Evolutionary conservation across 106 monocot genomes (phyloP).

Genomic region (Cymbidium sinense): DNA sequence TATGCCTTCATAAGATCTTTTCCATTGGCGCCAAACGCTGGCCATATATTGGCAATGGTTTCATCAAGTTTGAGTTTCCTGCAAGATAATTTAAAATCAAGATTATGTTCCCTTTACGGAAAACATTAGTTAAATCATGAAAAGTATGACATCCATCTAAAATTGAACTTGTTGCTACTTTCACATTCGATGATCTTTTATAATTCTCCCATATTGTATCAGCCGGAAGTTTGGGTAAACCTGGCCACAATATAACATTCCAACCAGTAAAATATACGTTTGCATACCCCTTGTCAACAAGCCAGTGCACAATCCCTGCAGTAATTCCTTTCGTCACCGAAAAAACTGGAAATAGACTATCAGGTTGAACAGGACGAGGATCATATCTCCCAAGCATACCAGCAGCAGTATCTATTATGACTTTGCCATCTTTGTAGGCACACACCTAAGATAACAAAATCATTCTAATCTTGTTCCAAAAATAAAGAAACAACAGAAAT

Average conservation of each 20-base stretch:
- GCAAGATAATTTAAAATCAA: constrained; percentile 10
- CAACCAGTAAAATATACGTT: neutral
- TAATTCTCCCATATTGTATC: neutral
- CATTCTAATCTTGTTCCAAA: neutral
- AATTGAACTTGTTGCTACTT: neutral
- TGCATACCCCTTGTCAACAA: constrained; percentile 73
- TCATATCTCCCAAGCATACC: constrained; percentile 96
- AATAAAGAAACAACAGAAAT: too few species aligned
- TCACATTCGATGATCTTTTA: neutral
- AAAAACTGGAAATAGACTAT: constrained; percentile 88
- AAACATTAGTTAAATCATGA: neutral
- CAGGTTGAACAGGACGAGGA: constrained; percentile 89
- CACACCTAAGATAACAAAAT: constrained; percentile 53
- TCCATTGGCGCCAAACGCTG: constrained; percentile 59
- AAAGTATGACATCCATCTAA: neutral
- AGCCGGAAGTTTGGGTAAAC: too few species aligned
- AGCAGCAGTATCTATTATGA: constrained; percentile 92
- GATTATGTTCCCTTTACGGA: neutral
- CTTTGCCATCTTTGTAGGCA: constrained; percentile 92
- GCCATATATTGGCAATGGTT: constrained; percentile 82
- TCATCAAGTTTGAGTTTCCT: constrained; percentile 89
- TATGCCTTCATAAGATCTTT: constrained; percentile 83
- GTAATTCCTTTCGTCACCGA: constrained; percentile 92
- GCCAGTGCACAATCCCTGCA: constrained; percentile 86
- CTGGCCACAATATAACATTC: neutral